Evolutionary conservation across 768 basidiomycete species (phyloP).

Genomic region (Pisolithus albus): DNA sequence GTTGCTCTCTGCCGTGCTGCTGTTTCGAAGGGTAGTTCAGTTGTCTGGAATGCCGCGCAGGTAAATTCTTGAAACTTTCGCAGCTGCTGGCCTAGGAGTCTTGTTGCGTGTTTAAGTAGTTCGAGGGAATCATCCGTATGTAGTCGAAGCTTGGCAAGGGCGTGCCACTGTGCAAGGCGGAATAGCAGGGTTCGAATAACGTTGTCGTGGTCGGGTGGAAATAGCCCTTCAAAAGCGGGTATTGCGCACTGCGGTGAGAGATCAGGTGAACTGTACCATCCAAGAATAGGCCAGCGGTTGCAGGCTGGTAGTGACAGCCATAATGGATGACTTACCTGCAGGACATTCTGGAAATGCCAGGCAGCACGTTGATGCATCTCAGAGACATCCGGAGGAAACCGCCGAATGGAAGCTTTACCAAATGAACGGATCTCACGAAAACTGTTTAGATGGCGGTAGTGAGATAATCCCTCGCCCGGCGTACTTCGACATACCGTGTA

Average conservation of each 20-base stretch:
- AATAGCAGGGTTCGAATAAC: constrained; percentile 18
- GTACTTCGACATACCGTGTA: no score
- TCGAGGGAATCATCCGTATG: constrained; percentile 25
- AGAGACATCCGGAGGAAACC: no score
- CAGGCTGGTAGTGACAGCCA: no score
- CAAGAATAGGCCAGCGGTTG: no score
- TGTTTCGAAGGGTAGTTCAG: constrained; percentile 18
- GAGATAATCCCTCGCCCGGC: no score
- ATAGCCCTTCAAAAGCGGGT: constrained; percentile 26
- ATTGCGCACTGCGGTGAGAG: constrained; percentile 23
- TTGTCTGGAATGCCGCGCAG: constrained; percentile 19
- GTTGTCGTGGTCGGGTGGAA: constrained; percentile 19
- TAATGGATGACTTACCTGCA: no score
- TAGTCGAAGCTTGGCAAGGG: constrained; percentile 27
- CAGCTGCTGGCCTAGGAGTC: constrained; percentile 10
- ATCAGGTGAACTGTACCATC: no score
- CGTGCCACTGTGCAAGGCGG: constrained; percentile 28
- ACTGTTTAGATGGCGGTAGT: no score
- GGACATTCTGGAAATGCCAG: no score
- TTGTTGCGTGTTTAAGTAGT: constrained; percentile 13
- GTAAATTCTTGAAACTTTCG: constrained; percentile 20
- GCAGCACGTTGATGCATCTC: no score
- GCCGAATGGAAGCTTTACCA: no score
- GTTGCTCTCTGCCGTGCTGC: constrained; percentile 9
- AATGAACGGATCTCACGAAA: no score